Evolutionary conservation across 73 alveolate genomes (phyloP), one percentile per base, ranked within the genome.

Genomic region (Blepharisma stoltei): DNA sequence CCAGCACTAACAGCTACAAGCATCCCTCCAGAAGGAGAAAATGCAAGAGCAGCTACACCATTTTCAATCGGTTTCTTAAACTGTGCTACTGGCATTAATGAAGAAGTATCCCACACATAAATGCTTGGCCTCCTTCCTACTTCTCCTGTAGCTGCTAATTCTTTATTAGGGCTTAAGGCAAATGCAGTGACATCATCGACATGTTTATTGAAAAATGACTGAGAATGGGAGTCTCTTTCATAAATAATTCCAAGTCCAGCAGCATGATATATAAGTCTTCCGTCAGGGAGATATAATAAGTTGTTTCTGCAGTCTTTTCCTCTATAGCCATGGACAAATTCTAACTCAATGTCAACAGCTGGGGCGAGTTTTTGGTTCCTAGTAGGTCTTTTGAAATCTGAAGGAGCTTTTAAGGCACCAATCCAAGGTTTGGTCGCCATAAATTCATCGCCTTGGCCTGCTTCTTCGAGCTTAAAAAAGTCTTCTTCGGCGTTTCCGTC

Each of bases 301-400:
- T 94, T 96, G 81, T 95, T 95, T 82, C 94, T 92, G 60, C 91
- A 91, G 89, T 96, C 99, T 86, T 90, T 94, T 70, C 94, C 86
- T 79, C 99, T 89, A 82, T 93, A 94, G 46, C 99, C 99, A 84
- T 93, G 96, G 60, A 96, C 97, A 93, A 94, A 89, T 70, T 85
- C 94, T 38, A 94, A 80, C 1, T 86, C 86, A 18, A 96, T 6
- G 53, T 93, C 83, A 32, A 96, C 71, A 47, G 95, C 80, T 65
- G 99, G 99, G 32, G 95, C 88, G 37, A 87, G 86, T 4, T 83
- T 87, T 80, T 85, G 81, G 67, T 93, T 90, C 67, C 90, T 85
- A 18, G 96, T 95, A 18, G 91, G 89, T 85, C 92, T 92, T 47
- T 73, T 54, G 78, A 78, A 83, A 50, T 81, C 81, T 55, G 93